Base-by-base conservation (phyloP, 192 early-diverging fungal genomes). In the Podila verticillata region DNA sequence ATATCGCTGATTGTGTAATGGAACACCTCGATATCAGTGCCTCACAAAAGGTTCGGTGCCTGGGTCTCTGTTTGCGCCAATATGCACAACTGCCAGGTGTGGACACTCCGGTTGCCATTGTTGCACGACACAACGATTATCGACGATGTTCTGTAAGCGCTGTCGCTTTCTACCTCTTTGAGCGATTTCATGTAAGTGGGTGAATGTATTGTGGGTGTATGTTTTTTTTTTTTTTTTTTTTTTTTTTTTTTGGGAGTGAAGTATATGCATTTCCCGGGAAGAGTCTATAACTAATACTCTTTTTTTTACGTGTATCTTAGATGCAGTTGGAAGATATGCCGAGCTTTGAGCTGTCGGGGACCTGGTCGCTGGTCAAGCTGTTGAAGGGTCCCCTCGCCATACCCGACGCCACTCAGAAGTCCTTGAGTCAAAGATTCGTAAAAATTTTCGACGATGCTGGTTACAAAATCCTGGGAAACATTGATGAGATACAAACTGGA, bases 101-200 rank as follows among this genome's bases (percentile, higher is more conserved):
- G 13, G 17, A 63, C 20, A 63, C 36, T 1, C 20, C 31, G 0
- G 31, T 63, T 36, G 61, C 61, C 15, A 22, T 63, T 1, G 61
- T 44, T n/a, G 19, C 22, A 20, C 31, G 61, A 13, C 61, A 63
- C 61, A 47, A 36, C 20, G 34, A 63, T n/a, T 63, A 63, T 26
- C 31, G 17, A 35, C 61, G 36, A 12, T 63, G 61, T 19, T 31
- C 32, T 34, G 61, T 63, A 13, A 17, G 34, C 24, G 61, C 61
- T 22, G 20, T 26, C 34, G 34, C 61, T 9, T 39, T 63, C n/a
- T 63, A 63, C 22, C 20, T 63, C 35, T 0, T 26, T 65, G 17
- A 39, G 44, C 19, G 63, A 47, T 30, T 65, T 65, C 39, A 47
- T 20, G 17, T 19, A 65, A 12, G 15, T 65, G 22, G 24, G 3